Evolutionary conservation across 2,329 filamentous ascomycete genomes (phyloP), one percentile per base, ranked within the genome.

Genomic region (Cladorrhinum sp.): DNA sequence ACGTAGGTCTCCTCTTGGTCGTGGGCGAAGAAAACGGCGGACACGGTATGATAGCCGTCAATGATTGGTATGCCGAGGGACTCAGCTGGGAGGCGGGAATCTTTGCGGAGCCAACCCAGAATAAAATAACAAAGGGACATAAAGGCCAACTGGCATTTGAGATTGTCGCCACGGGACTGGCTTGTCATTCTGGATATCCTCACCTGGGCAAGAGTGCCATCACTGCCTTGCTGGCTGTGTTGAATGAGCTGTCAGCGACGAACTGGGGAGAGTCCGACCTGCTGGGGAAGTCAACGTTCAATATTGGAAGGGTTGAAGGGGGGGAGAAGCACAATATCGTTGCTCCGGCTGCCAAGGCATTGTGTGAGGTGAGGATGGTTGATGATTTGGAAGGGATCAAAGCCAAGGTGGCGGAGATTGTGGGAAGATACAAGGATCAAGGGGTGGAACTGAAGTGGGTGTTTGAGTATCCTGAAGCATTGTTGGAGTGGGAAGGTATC

Each of bases 61-160:
- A 58, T 38, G 60, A 58, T 22, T 63, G 80, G 77, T 41, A n/a
- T 18, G 8, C 16, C 41, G 4, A 20, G 18, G 41, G n/a, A 45
- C 5, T 73, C 70, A 0, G 60, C 2, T 79, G 85, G 18, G 82
- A 88, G 45, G 85, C 91, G 4, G 86, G 91, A 67, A 89, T 93
- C 69, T 97, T 97, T 70, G 93, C 93, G 29, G 93, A 98, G 74
- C 93, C 93, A 0, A 98, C 93, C 0, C 92, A 96, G 69, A 84
- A 87, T 66, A 92, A 90, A 74, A 86, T 97, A n/a, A 92, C 91
- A 0, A 86, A 89, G 53, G 93, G 93, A 3, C 93, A 97, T 79
- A 97, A 97, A 77, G 93, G 93, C 48, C 89, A 87, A 58, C 73
- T 93, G 5, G 82, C 83, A 53, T 88, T 93, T 71, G 77, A 80